phyloP scores from a whole-genome alignment of 352 stramenopile species.

The Phytopythium montanum region DNA sequence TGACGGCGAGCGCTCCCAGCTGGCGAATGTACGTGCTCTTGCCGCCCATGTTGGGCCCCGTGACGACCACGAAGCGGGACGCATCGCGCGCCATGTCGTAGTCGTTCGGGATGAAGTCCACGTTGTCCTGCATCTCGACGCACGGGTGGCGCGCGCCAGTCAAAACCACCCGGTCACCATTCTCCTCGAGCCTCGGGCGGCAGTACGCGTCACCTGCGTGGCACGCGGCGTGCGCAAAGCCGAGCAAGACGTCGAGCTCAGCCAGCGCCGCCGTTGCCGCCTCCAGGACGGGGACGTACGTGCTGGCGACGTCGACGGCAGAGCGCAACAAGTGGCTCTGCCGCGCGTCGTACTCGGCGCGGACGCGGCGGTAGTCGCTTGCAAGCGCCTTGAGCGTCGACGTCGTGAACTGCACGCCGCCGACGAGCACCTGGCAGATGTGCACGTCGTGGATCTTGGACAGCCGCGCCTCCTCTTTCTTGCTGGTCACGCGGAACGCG shows the following conservation, averaged over 20 bases:
- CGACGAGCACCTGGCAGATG: conserved; percentile 95
- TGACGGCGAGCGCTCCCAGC: conserved; percentile 93
- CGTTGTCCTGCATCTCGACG: conserved; percentile 96
- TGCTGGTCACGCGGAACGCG: conserved; percentile 93
- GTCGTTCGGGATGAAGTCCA: conserved; percentile 98
- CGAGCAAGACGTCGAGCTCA: conserved; percentile 94
- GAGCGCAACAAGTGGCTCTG: conserved; percentile 90
- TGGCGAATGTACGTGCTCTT: conserved; percentile 99
- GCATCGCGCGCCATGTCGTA: conserved; percentile 85
- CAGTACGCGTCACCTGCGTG: conserved; percentile 86
- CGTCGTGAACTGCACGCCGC: conserved; percentile 98
- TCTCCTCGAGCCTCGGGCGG: conserved; percentile 50
- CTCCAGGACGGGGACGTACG: conserved; percentile 96
- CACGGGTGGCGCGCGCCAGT: conserved; percentile 94
- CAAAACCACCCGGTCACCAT: conserved; percentile 66
- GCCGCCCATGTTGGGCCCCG: conserved; percentile 98
- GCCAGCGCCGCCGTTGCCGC: conserved; percentile 82
- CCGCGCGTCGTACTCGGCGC: conserved; percentile 90
- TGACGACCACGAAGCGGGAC: conserved; percentile 94
- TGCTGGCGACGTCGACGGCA: conserved; percentile 93
- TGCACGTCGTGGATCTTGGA: conserved; percentile 85
- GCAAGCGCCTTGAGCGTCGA: conserved; percentile 87
- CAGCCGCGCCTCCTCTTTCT: conserved; percentile 92
- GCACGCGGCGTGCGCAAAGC: conserved; percentile 93
- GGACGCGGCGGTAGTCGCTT: conserved; percentile 79